Evolutionary conservation across 2,329 filamentous ascomycete species (phyloP).

Genomic region (Neoarthrinium moseri): DNA sequence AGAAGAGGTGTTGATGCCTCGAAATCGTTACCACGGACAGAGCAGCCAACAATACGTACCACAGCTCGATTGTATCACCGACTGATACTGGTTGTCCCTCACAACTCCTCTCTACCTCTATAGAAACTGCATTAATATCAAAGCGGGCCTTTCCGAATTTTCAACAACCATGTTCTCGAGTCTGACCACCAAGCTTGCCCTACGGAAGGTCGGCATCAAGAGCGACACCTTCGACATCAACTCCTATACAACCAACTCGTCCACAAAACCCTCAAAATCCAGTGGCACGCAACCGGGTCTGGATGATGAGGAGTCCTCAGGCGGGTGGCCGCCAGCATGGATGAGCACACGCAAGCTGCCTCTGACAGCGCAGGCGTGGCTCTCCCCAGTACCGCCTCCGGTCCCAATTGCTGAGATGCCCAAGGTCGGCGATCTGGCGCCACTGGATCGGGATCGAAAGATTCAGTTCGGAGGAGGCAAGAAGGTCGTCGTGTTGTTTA

Average conservation of each 20-base stretch:
- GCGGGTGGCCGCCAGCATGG: conserved; percentile 37
- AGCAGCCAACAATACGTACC: no score
- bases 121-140: no score
- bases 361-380: conserved; percentile 52
- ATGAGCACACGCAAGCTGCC: conserved; percentile 49
- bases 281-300: conserved; percentile 23
- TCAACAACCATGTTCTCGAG: conserved; percentile 50
- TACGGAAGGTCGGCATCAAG: conserved; percentile 55
- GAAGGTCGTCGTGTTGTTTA: conserved; percentile 47
- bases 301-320: conserved; percentile 25
- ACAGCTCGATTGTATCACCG: no score
- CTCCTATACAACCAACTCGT: conserved; percentile 28
- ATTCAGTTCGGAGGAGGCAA: conserved; percentile 42
- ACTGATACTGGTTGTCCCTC: no score
- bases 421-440: conserved; percentile 46
- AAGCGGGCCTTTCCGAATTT: no score
- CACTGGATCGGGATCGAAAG: conserved; percentile 43
- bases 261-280: conserved; percentile 25
- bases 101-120: no score
- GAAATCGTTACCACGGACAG: no score
- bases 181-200: conserved; percentile 56
- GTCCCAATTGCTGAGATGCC: conserved; percentile 45
- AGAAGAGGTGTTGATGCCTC: no score
- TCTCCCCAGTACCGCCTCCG: conserved; percentile 50
- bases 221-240: conserved; percentile 47